These are phyloP conservation scores for Mucor velutinosus DNA, from an alignment of 371 early-diverging fungal species.

Conservation along the genomic window DNA sequence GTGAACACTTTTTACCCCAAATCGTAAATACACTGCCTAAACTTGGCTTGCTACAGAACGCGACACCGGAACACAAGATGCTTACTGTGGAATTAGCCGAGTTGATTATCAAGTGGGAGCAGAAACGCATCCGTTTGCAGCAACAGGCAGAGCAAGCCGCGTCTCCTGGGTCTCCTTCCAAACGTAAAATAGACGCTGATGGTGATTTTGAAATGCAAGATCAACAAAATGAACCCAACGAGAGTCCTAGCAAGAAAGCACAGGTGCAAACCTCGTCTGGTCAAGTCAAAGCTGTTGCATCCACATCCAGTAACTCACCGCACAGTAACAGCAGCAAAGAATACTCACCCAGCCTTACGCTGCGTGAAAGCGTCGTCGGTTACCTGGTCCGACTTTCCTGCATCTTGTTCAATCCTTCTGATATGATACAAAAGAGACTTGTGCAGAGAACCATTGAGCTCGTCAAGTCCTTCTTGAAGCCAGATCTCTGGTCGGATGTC, in stretches of 20 bases:
- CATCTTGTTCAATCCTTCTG: constrained; percentile 58
- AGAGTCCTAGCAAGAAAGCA: constrained; percentile 33
- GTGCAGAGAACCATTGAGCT: constrained; percentile 66
- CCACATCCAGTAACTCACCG: constrained; percentile 1
- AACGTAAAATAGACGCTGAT: constrained; percentile 28
- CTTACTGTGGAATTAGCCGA: constrained; percentile 92
- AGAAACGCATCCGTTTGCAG: constrained; percentile 36
- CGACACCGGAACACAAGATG: constrained; percentile 84
- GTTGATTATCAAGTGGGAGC: constrained; percentile 89
- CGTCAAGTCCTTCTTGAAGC: constrained; percentile 60
- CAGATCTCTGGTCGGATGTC: constrained; percentile 65
- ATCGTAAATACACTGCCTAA: constrained; percentile 85
- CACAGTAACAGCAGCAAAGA: constrained; percentile 22
- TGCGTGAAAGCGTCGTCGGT: constrained; percentile 70
- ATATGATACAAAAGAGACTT: constrained; percentile 50
- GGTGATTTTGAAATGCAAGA: neutral
- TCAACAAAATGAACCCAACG: neutral
- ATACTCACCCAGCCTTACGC: constrained; percentile 55
- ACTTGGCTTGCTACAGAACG: constrained; percentile 82
- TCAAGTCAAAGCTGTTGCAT: constrained; percentile 26
- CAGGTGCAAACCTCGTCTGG: constrained; percentile 30
- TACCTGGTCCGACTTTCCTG: constrained; percentile 78
- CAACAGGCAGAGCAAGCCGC: constrained; percentile 9
- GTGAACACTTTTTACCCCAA: constrained; percentile 88
- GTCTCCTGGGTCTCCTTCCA: constrained; percentile 18